These are phyloP conservation scores for Colletotrichum salicis DNA, from an alignment of 2,329 filamentous ascomycete genomes.

Conservation along the genomic window DNA sequence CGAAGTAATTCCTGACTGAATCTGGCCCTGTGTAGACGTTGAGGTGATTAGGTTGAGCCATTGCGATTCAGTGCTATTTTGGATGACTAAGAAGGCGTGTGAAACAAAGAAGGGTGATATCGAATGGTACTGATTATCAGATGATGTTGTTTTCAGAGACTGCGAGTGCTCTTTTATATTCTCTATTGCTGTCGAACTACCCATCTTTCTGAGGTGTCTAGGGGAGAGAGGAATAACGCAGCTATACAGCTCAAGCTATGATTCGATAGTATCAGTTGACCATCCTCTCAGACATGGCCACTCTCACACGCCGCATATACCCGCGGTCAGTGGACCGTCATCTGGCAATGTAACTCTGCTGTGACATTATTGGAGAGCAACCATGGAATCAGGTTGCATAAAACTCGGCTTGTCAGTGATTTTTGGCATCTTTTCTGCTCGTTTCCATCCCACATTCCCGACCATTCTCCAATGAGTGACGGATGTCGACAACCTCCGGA, in stretches of 20 bases:
- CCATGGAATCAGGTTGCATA: background rate
- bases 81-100: conserved; percentile 1
- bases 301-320: background rate
- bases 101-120: background rate
- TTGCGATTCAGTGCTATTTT: background rate
- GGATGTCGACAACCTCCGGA: background rate
- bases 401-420: background rate
- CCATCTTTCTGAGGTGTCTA: too few relatives aligned
- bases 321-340: background rate
- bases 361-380: background rate
- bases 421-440: background rate
- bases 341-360: background rate
- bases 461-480: background rate
- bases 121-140: background rate
- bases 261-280: background rate
- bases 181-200: background rate
- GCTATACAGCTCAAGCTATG: background rate
- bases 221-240: background rate
- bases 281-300: background rate
- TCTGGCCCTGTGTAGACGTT: conserved; percentile 70
- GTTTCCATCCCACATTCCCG: background rate
- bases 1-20: conserved; percentile 67
- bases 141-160: background rate
- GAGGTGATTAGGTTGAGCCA: conserved; percentile 41
- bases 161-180: background rate